Percentiles rank a stretch among this genome's conserved stretches.
Evolutionary conservation across 495 filamentous ascomycete species (phyloP).

Genomic region (Hypoxylon fuscum): DNA sequence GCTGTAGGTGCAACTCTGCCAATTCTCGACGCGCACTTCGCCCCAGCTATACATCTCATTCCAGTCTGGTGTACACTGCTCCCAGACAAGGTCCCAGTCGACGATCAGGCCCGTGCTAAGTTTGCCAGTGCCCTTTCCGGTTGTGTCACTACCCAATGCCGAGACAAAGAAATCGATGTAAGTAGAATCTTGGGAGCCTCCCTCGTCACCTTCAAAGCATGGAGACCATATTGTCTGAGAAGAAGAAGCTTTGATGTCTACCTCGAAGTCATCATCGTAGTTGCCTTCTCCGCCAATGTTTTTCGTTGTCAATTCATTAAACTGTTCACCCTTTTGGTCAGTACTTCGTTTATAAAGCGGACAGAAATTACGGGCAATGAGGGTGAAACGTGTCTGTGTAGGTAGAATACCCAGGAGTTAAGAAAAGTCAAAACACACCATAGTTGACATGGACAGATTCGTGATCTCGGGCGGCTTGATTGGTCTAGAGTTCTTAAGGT

Average conservation of each 20-base stretch:
- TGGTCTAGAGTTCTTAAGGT: background rate
- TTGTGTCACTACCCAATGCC: background rate
- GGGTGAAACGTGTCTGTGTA: too few relatives aligned
- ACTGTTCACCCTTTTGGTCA: background rate
- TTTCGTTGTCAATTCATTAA: background rate
- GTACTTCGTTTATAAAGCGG: background rate
- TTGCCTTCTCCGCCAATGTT: background rate
- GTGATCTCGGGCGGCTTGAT: background rate
- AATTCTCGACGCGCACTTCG: too few relatives aligned
- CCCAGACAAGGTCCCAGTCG: constrained; percentile 4
- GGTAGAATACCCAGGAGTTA: too few relatives aligned
- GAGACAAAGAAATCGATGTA: constrained; percentile 4
- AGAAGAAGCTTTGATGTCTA: background rate
- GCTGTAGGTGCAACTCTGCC: too few relatives aligned
- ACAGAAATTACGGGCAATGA: background rate
- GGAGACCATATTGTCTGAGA: constrained; percentile 3
- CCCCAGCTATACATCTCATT: constrained; percentile 1
- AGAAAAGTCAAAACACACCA: background rate
- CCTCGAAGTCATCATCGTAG: constrained; percentile 5
- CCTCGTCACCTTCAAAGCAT: constrained; percentile 1
- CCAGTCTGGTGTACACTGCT: background rate
- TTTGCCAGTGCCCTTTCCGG: background rate
- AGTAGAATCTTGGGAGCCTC: background rate
- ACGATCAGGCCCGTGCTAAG: constrained; percentile 3
- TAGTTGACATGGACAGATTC: background rate